These are phyloP conservation scores for Vararia minispora DNA, from an alignment of 768 basidiomycete genomes.

Conservation along the genomic window DNA sequence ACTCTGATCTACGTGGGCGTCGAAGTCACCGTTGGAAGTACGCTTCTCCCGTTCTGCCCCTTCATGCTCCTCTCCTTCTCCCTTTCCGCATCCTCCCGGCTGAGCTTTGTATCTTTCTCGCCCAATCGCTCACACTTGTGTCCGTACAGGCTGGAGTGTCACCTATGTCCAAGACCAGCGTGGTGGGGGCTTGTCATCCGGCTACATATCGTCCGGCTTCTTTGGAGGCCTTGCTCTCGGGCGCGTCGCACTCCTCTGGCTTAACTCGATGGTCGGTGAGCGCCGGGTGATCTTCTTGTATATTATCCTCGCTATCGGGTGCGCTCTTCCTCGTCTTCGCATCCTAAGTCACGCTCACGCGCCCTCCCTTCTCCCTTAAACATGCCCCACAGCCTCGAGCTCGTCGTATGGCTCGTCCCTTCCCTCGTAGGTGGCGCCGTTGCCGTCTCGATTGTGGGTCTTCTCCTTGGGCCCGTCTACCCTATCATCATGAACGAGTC, in stretches of 20 bases:
- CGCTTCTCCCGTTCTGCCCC: conserved; percentile 7
- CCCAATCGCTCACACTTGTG: background rate
- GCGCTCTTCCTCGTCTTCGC: conserved; percentile 4
- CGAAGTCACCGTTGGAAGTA: conserved; percentile 26
- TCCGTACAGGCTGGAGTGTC: conserved; percentile 38
- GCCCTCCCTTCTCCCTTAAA: conserved; percentile 7
- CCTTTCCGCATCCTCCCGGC: too few species aligned
- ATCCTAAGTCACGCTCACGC: background rate
- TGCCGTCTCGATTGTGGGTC: conserved; percentile 41
- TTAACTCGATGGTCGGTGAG: conserved; percentile 35
- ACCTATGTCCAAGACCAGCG: conserved; percentile 36
- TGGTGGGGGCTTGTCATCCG: conserved; percentile 33
- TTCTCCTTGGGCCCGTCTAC: conserved; percentile 38
- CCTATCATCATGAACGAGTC: conserved; percentile 32
- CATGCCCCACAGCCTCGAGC: conserved; percentile 31
- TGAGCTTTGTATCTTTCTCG: too few species aligned
- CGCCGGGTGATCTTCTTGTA: conserved; percentile 27
- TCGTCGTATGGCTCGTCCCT: conserved; percentile 48
- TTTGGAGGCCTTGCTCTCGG: conserved; percentile 42
- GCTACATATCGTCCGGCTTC: conserved; percentile 41
- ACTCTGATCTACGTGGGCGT: conserved; percentile 33
- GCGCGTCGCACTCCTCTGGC: conserved; percentile 37
- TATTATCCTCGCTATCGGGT: conserved; percentile 26
- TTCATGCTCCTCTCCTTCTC: background rate
- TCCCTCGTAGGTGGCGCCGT: conserved; percentile 42